Conservation (phyloP, 352 stramenopile genomes). For the Pythium oligandrum region DNA sequence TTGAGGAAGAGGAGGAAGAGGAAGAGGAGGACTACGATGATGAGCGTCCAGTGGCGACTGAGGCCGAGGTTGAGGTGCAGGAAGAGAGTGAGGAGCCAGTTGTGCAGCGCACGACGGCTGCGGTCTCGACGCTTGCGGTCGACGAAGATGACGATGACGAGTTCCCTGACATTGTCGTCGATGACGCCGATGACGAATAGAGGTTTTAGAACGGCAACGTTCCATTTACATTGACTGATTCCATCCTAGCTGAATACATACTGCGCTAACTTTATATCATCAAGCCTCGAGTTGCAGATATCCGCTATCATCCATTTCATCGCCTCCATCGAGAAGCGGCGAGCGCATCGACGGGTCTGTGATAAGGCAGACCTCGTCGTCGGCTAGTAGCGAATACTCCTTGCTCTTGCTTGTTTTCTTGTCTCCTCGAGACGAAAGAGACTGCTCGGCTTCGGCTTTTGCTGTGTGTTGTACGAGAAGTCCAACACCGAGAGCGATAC, state of each 20-base stretch:
- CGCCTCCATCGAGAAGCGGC: conserved; percentile 38
- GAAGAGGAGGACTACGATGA: conserved; percentile 28
- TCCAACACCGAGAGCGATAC: conserved; percentile 60
- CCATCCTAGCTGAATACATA: too few relatives aligned
- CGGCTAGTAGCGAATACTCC: conserved; percentile 26
- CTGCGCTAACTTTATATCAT: neutral
- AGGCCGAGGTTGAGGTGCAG: conserved; percentile 21
- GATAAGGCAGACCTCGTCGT: conserved; percentile 56
- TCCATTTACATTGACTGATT: too few relatives aligned
- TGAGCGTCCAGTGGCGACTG: conserved; percentile 14
- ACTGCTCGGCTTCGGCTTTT: conserved; percentile 10
- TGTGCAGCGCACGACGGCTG: neutral
- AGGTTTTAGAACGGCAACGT: neutral
- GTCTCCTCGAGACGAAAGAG: conserved; percentile 1
- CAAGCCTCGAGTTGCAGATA: conserved; percentile 48
- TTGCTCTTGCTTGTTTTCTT: conserved; percentile 20
- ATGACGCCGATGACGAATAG: conserved; percentile 58
- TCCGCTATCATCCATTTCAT: conserved; percentile 32
- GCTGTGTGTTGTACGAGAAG: conserved; percentile 62
- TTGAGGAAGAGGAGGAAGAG: conserved; percentile 21
- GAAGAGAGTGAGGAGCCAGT: conserved; percentile 8
- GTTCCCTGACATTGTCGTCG: conserved; percentile 79
- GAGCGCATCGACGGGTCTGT: conserved; percentile 64
- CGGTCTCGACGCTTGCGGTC: neutral
- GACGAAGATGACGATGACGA: conserved; percentile 57